Base-by-base conservation (phyloP, 129 eudicot genomes). In the Tagetes erecta region DNA sequence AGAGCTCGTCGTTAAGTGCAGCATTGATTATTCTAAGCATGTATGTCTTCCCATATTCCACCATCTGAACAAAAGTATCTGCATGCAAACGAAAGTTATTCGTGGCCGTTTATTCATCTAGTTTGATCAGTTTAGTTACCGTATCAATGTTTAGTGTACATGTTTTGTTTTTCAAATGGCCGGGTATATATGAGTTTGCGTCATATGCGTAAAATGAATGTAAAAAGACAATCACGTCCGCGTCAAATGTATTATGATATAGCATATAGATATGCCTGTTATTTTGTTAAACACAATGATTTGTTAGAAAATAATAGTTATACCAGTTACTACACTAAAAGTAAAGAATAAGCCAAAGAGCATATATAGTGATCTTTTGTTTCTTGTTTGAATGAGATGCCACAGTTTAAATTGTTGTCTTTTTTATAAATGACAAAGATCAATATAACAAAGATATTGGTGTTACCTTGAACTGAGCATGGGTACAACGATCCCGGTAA, bases 1-100 rank as follows among this genome's bases (percentile, higher is more conserved):
- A 91, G 68, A 91, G 86, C 68, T 91, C 91, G 20, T 87, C 83
- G 55, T 83, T 83, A n/a, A 90, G 81, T 2, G 96, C 96, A 47
- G 93, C 96, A 45, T 87, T 91, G 37, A 91, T 87, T 67, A 91
- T 87, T 73, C 97, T 70, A 13, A 91, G 78, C 86, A 91, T 62
- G 84, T 91, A 91, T 0, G 89, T 91, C 58, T 88, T 84, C 60
- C 91, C 94, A 2, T 6, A 68, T 69, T 91, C 86, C 10, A 91
- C 86, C 0, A 70, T 78, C 35, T 80, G 83, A 14, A 85, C 40
- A 74, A 83, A 86, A 20, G 94, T 91, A 60, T 91, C 97, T 90
- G 84, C 87, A 81, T 12, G 10, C 1, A 40, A n/a, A 41, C 37
- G 9, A 70, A 12, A 10, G 42, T 53, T 51, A 67, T 31, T 51